Conservation (phyloP, 768 basidiomycete species). For the Terana coerulea region DNA sequence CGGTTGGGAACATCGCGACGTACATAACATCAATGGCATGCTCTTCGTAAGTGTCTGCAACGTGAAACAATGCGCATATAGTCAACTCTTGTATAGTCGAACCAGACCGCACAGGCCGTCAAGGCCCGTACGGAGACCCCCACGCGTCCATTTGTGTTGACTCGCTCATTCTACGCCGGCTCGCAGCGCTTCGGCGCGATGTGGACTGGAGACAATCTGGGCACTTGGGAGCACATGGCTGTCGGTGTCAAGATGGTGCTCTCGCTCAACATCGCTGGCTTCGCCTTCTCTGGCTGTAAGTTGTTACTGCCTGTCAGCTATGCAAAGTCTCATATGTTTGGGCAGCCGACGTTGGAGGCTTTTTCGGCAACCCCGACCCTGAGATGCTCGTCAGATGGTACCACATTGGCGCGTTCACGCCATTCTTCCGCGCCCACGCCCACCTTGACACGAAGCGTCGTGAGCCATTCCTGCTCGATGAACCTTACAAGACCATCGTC, state of each 20-base stretch:
- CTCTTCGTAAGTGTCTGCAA: slow-evolving; percentile 56
- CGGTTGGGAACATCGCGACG: slow-evolving; percentile 97
- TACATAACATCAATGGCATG: slow-evolving; percentile 99
- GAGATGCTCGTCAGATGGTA: slow-evolving; percentile 99
- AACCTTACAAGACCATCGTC: slow-evolving; percentile 83
- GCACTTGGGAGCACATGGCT: slow-evolving; percentile 97
- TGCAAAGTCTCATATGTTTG: not conserved
- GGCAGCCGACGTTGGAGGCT: slow-evolving; percentile 95
- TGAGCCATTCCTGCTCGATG: slow-evolving; percentile 89
- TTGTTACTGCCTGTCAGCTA: slow-evolving; percentile 13
- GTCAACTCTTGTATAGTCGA: slow-evolving; percentile 49
- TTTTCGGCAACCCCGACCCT: slow-evolving; percentile 93
- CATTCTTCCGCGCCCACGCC: slow-evolving; percentile 98
- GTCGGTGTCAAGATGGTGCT: slow-evolving; percentile 93
- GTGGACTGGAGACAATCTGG: slow-evolving; percentile 99
- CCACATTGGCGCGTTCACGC: slow-evolving; percentile 89
- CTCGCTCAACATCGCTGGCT: slow-evolving; percentile 82
- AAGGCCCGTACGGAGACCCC: slow-evolving; percentile 68
- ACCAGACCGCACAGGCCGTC: slow-evolving; percentile 79
- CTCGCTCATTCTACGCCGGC: slow-evolving; percentile 92
- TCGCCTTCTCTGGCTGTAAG: slow-evolving; percentile 90
- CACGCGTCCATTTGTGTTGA: slow-evolving; percentile 91
- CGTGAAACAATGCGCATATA: not conserved
- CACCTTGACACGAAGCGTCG: slow-evolving; percentile 97
- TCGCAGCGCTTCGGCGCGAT: slow-evolving; percentile 95